Conservation (phyloP, 2,329 filamentous ascomycete genomes). For the Phialophora macrospora region DNA sequence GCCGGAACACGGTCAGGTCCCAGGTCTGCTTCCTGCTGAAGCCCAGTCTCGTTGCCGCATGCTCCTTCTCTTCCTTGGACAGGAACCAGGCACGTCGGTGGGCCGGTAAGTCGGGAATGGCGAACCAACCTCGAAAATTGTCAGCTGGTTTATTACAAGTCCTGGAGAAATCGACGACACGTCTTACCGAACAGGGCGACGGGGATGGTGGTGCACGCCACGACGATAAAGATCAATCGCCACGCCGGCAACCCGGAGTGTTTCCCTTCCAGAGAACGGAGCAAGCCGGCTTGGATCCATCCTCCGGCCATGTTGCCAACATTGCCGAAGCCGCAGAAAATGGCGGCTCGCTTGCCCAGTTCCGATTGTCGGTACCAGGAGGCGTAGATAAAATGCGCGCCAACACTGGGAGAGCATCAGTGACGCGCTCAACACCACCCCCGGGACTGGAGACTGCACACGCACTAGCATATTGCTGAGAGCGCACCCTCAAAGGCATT, state of each 20-base stretch:
- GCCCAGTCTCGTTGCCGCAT: constrained; percentile 5
- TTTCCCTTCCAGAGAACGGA: constrained; percentile 46
- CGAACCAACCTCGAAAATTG: constrained; percentile 47
- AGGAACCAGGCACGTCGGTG: constrained; percentile 52
- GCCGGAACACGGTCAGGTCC: constrained; percentile 41
- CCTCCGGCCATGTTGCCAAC: constrained; percentile 53
- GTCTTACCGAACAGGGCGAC: constrained; percentile 48
- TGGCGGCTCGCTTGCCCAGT: constrained; percentile 42
- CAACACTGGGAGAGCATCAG: constrained; percentile 41
- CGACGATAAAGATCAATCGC: constrained; percentile 54
- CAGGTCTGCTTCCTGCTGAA: constrained; percentile 5
- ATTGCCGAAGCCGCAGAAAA: constrained; percentile 52
- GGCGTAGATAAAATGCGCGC: constrained; percentile 53
- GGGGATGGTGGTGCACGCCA: constrained; percentile 51
- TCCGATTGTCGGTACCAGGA: constrained; percentile 54
- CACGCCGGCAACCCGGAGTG: constrained; percentile 47
- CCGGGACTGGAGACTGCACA: constrained; percentile 23
- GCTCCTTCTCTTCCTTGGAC: constrained; percentile 15
- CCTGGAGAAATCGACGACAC: not conserved
- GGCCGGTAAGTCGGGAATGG: constrained; percentile 52
- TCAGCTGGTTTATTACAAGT: not conserved
- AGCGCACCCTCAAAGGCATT: constrained; percentile 54
- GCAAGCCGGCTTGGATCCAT: constrained; percentile 53
- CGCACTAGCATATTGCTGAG: constrained; percentile 52
- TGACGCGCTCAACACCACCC: not conserved